Evolutionary conservation across 2,329 filamentous ascomycete genomes (phyloP), one percentile per base, ranked within the genome.

Genomic region (Myriosclerotinia curreyana): DNA sequence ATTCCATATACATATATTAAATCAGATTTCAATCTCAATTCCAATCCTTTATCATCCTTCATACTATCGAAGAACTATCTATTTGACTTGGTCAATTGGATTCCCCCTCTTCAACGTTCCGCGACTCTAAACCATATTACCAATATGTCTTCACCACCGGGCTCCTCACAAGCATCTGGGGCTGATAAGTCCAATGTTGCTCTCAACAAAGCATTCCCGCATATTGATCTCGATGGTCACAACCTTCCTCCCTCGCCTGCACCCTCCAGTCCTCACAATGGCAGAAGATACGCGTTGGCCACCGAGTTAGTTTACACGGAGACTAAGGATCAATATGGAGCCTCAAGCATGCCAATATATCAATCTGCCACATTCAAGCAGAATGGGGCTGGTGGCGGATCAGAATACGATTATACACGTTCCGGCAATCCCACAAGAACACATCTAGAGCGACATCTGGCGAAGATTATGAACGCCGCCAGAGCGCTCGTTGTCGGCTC

Each of bases 311-410:
- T 99, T 66, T 98, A 94, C 77, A 98, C 94, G 60, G 95, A 99
- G 72, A 87, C 89, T 76, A 95, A 89, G 78, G 95, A 99, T 77
- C 95, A 99, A 80, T 97, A 98, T 81, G 96, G 96, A 74, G 86
- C 95, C 65, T 96, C 92, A 71, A 98, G 93, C 77, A 89, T 96
- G 72, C 95, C 95, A 62, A 98, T 99, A 75, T 99, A 99, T 78
- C 95, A 96, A 83, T 96, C 92, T 56, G 96, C 95, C 56, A 99
- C 95, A 46, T 99, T 99, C 82, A 99, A 99, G 80, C 95, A 98
- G 78, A 85, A 85, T 28, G 91, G 89, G 22, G 89, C 90, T 67
- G 83, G 79, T 53, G 92, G 91, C 66, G 92, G 91, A 66, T 81
- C 85, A 74, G 93, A 98, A 77, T 99, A 98, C 78, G 95, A 99